Percentiles rank a stretch among this genome's conserved stretches.
Evolutionary conservation across 768 basidiomycete species (phyloP).

Genomic region (Cyathus striatus): DNA sequence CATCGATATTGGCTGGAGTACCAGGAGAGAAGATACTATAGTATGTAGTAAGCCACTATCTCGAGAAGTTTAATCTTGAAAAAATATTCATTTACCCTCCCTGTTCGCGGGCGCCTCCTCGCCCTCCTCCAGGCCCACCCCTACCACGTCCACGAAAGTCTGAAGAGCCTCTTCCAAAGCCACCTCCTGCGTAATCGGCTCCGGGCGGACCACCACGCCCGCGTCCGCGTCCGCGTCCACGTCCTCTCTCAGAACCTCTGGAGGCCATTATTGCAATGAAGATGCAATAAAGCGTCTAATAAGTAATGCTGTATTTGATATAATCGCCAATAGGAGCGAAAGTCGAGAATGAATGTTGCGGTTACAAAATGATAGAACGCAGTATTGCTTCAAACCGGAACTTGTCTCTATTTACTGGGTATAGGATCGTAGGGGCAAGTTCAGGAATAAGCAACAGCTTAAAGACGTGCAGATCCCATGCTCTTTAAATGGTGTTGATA

Average conservation of each 20-base stretch:
- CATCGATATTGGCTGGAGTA: slow-evolving; percentile 32
- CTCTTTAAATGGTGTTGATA: no score
- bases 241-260: slow-evolving; percentile 31
- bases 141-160: no score
- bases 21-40: slow-evolving; percentile 36
- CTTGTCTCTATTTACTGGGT: no score
- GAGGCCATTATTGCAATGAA: background rate
- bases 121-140: slow-evolving; percentile 19
- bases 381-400: no score
- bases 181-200: slow-evolving; percentile 23
- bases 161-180: slow-evolving; percentile 19
- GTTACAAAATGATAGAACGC: no score
- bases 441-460: no score
- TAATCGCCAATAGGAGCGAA: no score
- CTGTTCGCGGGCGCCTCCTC: slow-evolving; percentile 27
- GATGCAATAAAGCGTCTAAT: background rate
- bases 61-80: background rate
- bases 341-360: background rate
- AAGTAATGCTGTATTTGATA: no score
- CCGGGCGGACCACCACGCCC: slow-evolving; percentile 11
- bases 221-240: slow-evolving; percentile 25
- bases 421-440: no score
- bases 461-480: no score
- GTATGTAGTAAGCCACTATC: background rate
- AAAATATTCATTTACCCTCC: slow-evolving; percentile 31